These are phyloP conservation scores for Arachis monticola DNA, from an alignment of 331 rosid species.

Conservation along the genomic window DNA sequence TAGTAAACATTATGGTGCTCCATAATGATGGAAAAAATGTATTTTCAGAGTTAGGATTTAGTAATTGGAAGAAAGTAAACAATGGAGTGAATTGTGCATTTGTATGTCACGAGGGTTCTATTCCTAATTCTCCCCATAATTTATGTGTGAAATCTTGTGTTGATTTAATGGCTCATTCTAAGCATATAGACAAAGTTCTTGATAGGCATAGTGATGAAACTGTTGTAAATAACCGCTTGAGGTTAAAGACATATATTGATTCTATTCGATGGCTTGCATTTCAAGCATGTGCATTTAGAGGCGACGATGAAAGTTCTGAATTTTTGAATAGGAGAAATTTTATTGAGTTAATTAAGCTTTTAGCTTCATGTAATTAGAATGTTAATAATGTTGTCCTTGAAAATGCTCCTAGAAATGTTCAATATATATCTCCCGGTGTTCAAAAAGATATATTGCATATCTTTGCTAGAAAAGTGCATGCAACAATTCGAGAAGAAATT, in stretches of 20 bases:
- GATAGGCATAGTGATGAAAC: neutral
- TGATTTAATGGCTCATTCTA: neutral
- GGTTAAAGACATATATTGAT: neutral
- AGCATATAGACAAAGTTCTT: neutral
- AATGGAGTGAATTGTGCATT: neutral
- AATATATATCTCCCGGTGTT: neutral
- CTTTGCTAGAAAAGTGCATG: neutral
- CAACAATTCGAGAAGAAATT: neutral
- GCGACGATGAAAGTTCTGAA: neutral
- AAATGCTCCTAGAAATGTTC: neutral
- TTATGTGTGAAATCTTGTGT: neutral
- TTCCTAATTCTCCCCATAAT: neutral
- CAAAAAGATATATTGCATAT: neutral
- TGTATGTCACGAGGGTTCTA: neutral
- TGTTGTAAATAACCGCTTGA: too few species aligned
- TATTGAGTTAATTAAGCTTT: neutral
- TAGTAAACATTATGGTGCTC: neutral
- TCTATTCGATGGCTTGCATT: neutral
- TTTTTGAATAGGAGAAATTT: neutral
- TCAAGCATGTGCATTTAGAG: conserved; percentile 19
- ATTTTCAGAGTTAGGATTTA: neutral
- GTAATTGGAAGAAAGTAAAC: neutral
- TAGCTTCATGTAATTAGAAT: neutral
- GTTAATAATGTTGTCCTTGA: neutral
- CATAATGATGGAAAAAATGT: neutral